Base-by-base conservation (phyloP, 345 rosid genomes). In the Gossypium sturtianum region DNA sequence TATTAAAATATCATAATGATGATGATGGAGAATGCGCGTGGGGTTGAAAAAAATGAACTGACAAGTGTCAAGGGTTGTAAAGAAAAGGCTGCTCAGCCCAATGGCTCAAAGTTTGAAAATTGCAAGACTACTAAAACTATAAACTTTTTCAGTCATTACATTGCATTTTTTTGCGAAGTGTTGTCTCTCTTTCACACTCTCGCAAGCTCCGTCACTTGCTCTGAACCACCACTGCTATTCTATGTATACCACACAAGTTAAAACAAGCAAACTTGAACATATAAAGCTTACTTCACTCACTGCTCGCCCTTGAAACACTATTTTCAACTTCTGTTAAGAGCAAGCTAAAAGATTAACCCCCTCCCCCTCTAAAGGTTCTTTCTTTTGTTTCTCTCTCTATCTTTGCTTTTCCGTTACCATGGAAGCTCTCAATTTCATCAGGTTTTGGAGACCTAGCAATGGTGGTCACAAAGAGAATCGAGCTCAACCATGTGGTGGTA, bases 371-470 rank as follows among this genome's bases (percentile, higher is more conserved):
- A 3, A 23, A 23, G 20, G 23, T 7, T 72, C 61, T 43, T 45
- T 70, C 72, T 29, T 29, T 57, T 57, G 27, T 66, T 47, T 48
- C 49, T 12, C 58, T 54, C 45, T 29, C 25, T 7, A 8, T 57
- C 12, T 10, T 49, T 49, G 58, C 22, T 48, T 29, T 44, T 53
- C 58, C 25, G 12, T 75, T 7, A 13, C 64, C 20, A 87, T 92
- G 98, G 97, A 92, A 84, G 86, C 90, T 73, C 93, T 87, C 25
- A 79, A 76, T 81, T 84, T 90, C 81, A 81, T 86, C 70, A 87
- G 82, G 80, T 84, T 84, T 74, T 84, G 90, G 93, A 74, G 74
- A 73, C 80, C 87, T 57, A 80, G 73, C 78, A 34, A 64, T 80
- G 71, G 66, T 75, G 65, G 74, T 76, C 70, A 68, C 61, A 74